phyloP scores from a whole-genome alignment of 2,329 filamentous ascomycete genomes.

The Botrytis hyacinthi region DNA sequence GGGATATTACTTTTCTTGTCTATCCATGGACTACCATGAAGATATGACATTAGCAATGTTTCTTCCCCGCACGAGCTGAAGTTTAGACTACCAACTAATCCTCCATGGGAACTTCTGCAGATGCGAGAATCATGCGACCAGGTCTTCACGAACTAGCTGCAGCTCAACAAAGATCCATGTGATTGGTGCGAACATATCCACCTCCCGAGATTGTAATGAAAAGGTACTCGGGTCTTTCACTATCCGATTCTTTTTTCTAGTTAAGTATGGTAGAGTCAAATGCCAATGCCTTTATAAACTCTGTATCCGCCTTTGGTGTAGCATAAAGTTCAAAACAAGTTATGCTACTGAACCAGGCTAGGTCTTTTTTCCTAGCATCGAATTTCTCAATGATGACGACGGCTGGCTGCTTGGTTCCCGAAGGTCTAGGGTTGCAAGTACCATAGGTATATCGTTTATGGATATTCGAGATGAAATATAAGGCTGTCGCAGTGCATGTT shows the following conservation, averaged over 20 bases:
- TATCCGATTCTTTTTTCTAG: neutral
- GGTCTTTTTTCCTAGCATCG: neutral
- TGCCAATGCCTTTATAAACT: neutral
- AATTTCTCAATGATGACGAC: neutral
- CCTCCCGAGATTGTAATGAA: neutral
- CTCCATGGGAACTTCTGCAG: neutral
- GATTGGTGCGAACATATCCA: neutral
- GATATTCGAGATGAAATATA: neutral
- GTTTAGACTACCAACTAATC: neutral
- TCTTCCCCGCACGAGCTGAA: neutral
- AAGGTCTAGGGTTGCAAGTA: neutral
- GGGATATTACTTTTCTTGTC: neutral
- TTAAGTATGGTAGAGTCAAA: neutral
- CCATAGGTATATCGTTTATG: neutral
- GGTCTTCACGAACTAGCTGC: neutral
- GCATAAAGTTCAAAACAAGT: neutral
- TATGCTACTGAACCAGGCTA: neutral
- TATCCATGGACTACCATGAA: neutral
- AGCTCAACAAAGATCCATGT: neutral
- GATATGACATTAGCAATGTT: neutral
- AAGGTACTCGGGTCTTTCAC: neutral
- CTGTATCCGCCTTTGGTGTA: neutral
- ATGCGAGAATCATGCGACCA: neutral
- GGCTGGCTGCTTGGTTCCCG: no score
- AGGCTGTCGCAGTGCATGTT: neutral